Base-by-base conservation (phyloP, 2,329 filamentous ascomycete genomes). In the Pleurostoma richardsiae region DNA sequence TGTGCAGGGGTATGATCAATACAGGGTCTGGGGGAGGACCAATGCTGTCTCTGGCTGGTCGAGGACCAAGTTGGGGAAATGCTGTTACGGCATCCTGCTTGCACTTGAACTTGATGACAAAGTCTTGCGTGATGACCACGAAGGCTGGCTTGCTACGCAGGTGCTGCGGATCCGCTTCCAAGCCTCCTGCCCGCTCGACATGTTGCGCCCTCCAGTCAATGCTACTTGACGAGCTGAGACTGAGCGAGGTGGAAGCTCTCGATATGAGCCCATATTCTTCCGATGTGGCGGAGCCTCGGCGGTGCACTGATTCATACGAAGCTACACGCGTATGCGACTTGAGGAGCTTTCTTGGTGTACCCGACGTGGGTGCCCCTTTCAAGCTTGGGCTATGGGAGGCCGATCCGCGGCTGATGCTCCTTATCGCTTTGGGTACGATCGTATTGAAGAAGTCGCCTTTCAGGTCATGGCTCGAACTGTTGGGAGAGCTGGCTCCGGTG, bases 41-140 rank as follows among this genome's bases (percentile, higher is more conserved):
- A 49, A 58, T 57, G 39, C 54, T 56, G 26, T 64, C 60, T n/a
- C 52, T 53, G 6, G 50, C 49, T 5, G 56, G 50, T 4, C 44
- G 49, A 8, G 54, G 47, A 4, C 54, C 58, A 19, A 78, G 58
- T 42, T 71, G 68, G 3, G 73, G 71, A 44, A 79, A 77, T 4
- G 72, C 68, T 39, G 67, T 60, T 40, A 68, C 61, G 6, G 76
- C 77, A 29, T 76, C 71, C 45, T 72, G 64, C 30, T 66, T 64
- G 54, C 64, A 72, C 55, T 68, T 70, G 54, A 79, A 75, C 52
- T 76, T 76, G 54, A 79, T 58, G 40, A 81, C 57, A 44, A 72
- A 72, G 39, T 71, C 67, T 30, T 74, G 63, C 3, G 78, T 77
- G 28, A 79, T 60, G 29, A 80, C 76, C 8, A 81, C 57, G 49